Base-by-base conservation (phyloP, 805 yeast genomes). In the Pichia cephalocereana region DNA sequence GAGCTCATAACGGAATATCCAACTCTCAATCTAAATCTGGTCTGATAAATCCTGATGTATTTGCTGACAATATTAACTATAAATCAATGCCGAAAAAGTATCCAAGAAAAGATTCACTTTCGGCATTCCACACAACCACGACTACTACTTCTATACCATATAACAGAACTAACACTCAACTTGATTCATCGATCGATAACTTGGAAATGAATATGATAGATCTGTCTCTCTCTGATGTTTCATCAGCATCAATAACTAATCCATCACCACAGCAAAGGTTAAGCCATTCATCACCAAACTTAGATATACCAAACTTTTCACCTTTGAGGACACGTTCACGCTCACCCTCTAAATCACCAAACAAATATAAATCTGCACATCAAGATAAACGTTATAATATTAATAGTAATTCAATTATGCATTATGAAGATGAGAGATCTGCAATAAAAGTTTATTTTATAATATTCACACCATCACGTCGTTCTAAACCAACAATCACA, bases 401-500 rank as follows among this genome's bases (percentile, higher is more conserved):
- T 3, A 37, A 45, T 7, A 14, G 26, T 8, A 39, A 15, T 38
- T 30, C 42, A 17, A 23, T 44, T n/a, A 38, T 39, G 10, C 41
- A 44, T 26, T 77, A 76, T 56, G 72, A 70, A 42, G 82, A 77
- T 52, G 63, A 63, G n/a, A 63, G 82, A 51, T 60, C 62, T 11
- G 64, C 66, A 32, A 71, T 75, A 2, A 63, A 70, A 6, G 78
- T 75, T 5, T 77, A 76, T 49, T 77, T 76, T 57, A 65, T 74
- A n/a, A 75, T 77, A 28, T 74, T 72, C 54, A 76, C 81, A 1
- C 81, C 80, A 1, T 74, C 80, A 1, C 60, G 79, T 47, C 66
- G 69, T 47, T 62, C 64, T 2, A 72, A 66, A 54, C 67, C 76
- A 0, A 65, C 72, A 1, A 63, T 75, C 45, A 76, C 80, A 1